These are phyloP conservation scores for Gracilaria caudata DNA, from an alignment of 23 red algal genomes.

Conservation along the genomic window DNA sequence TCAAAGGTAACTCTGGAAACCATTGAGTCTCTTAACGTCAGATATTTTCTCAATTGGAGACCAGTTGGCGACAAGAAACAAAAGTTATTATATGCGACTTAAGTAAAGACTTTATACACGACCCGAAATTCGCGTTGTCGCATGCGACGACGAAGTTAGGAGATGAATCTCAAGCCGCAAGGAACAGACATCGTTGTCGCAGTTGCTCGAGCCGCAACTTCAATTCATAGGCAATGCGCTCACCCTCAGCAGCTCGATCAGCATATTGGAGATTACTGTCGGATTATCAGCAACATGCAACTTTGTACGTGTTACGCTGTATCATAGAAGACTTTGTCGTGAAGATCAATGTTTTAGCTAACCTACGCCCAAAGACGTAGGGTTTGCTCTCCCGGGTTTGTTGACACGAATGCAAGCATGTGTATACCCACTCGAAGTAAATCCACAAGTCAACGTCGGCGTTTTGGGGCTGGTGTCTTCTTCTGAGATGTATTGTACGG, in stretches of 20 bases:
- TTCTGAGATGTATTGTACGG: background rate
- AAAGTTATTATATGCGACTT: background rate
- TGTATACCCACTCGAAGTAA: background rate
- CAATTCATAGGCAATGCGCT: background rate
- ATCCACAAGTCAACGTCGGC: slow-evolving; percentile 1
- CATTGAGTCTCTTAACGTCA: background rate
- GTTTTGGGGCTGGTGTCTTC: background rate
- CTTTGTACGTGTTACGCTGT: background rate
- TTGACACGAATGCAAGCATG: background rate
- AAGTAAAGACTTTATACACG: background rate
- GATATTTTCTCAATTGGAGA: background rate
- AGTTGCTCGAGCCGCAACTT: background rate
- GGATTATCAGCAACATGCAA: background rate
- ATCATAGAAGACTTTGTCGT: background rate
- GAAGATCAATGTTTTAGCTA: background rate
- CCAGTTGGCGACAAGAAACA: background rate
- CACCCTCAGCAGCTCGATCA: background rate
- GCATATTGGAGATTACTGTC: background rate
- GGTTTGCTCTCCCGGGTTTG: background rate
- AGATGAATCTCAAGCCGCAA: background rate
- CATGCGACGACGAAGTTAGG: background rate
- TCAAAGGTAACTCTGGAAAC: background rate
- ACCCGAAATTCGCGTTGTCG: background rate
- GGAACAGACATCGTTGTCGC: background rate
- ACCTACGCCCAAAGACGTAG: no score